These are phyloP conservation scores for Cadophora sp. DNA, from an alignment of 2,329 filamentous ascomycete genomes.

Conservation along the genomic window DNA sequence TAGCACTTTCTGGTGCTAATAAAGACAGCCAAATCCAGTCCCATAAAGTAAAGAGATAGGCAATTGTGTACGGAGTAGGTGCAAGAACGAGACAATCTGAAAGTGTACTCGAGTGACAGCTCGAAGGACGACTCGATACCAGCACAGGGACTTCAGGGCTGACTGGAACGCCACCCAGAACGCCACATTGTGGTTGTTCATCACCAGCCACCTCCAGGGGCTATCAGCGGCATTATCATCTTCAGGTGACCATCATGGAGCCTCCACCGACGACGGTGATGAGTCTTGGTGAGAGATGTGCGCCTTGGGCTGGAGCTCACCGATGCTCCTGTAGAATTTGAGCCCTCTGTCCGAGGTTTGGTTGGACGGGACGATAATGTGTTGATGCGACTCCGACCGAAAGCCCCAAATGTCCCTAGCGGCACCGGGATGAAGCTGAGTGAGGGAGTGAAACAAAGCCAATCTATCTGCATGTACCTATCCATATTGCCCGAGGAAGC, in stretches of 20 bases:
- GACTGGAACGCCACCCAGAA: conserved; percentile 6
- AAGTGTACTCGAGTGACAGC: background rate
- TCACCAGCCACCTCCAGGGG: conserved; percentile 14
- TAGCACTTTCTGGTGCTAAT: background rate
- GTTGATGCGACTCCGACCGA: background rate
- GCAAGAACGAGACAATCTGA: background rate
- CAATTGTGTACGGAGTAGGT: background rate
- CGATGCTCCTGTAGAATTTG: background rate
- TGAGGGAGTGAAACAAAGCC: conserved; percentile 3
- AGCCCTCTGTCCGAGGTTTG: background rate
- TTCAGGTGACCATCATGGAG: conserved; percentile 10
- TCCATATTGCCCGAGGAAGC: background rate
- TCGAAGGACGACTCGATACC: background rate
- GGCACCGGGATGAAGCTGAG: background rate
- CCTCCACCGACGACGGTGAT: conserved; percentile 7
- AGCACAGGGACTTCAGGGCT: background rate
- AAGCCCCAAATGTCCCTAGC: background rate
- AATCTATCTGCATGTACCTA: background rate
- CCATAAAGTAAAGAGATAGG: background rate
- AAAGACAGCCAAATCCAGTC: background rate
- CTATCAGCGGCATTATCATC: conserved; percentile 2
- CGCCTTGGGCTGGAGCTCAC: background rate
- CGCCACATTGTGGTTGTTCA: background rate
- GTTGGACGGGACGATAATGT: background rate
- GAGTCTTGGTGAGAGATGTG: background rate